These are phyloP conservation scores for Phytophthora cactorum DNA, from an alignment of 352 stramenopile genomes.

Conservation along the genomic window DNA sequence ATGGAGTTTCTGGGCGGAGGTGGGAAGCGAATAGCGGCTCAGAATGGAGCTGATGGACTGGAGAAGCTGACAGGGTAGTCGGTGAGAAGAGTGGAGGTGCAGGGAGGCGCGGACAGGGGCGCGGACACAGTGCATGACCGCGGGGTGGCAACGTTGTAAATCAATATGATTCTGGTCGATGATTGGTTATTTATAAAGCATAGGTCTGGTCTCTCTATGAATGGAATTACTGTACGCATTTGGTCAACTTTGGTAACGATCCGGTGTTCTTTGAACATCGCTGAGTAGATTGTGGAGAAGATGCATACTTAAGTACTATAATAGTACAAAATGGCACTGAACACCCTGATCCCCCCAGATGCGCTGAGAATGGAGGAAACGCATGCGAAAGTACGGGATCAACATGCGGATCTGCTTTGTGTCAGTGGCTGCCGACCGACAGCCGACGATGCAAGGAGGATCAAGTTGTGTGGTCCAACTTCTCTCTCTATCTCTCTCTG, in stretches of 20 bases:
- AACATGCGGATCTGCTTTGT: neutral
- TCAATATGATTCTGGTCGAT: neutral
- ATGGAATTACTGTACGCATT: neutral
- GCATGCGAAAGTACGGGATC: neutral
- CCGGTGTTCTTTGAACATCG: neutral
- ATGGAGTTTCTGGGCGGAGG: slow-evolving; percentile 10
- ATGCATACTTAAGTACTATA: neutral
- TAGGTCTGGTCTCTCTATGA: neutral
- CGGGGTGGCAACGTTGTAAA: neutral
- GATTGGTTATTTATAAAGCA: slow-evolving; percentile 2
- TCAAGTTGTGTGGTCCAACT: too few relatives aligned
- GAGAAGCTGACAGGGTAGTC: neutral
- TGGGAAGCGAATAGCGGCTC: neutral
- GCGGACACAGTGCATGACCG: slow-evolving; percentile 8
- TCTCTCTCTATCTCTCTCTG: too few relatives aligned
- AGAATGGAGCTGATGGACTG: neutral
- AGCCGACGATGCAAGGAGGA: too few relatives aligned
- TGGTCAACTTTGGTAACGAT: neutral
- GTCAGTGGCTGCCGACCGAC: too few relatives aligned
- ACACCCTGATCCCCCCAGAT: neutral
- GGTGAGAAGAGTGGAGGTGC: neutral
- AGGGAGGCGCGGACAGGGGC: neutral
- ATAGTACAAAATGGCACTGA: too few relatives aligned
- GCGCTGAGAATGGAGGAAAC: neutral
- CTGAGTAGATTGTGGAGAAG: neutral